Evolutionary conservation across 1,284 basidiomycete species (phyloP).

Genomic region (Sparassis latifolia): DNA sequence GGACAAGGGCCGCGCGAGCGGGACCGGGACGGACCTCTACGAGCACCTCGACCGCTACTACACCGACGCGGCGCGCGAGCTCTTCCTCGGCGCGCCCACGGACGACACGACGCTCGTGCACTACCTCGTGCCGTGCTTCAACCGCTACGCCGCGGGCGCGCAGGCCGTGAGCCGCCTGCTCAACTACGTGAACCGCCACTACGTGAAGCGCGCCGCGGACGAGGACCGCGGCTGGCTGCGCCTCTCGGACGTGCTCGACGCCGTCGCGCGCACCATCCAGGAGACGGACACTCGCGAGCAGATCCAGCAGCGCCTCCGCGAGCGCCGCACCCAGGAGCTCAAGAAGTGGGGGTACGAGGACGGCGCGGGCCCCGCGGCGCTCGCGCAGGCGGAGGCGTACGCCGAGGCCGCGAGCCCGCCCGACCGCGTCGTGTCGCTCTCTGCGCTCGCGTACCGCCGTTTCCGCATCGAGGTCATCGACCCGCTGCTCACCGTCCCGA

Average conservation of each 20-base stretch:
- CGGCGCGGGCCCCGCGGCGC: slow-evolving; percentile 39
- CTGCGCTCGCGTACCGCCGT: slow-evolving; percentile 56
- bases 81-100: slow-evolving; percentile 53
- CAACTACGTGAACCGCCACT: slow-evolving; percentile 74
- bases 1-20: slow-evolving; percentile 32
- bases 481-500: slow-evolving; percentile 59
- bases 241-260: slow-evolving; percentile 56
- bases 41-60: slow-evolving; percentile 64
- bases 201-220: slow-evolving; percentile 68
- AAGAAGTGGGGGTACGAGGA: slow-evolving; percentile 63
- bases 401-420: slow-evolving; percentile 65
- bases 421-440: slow-evolving; percentile 58
- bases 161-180: slow-evolving; percentile 62
- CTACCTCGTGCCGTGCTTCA: slow-evolving; percentile 64
- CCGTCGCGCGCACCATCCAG: slow-evolving; percentile 48
- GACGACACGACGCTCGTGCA: slow-evolving; percentile 61
- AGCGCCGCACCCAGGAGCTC: slow-evolving; percentile 53
- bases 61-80: slow-evolving; percentile 49
- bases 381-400: slow-evolving; percentile 54
- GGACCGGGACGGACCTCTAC: slow-evolving; percentile 65
- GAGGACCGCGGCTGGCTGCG: slow-evolving; percentile 74
- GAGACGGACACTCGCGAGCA: slow-evolving; percentile 50
- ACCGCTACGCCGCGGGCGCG: slow-evolving; percentile 59
- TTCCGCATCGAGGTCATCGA: slow-evolving; percentile 69
- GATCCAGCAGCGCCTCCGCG: slow-evolving; percentile 48